Base-by-base conservation (phyloP, 2,329 filamentous ascomycete genomes). In the Magnaporthiopsis incrustans region DNA sequence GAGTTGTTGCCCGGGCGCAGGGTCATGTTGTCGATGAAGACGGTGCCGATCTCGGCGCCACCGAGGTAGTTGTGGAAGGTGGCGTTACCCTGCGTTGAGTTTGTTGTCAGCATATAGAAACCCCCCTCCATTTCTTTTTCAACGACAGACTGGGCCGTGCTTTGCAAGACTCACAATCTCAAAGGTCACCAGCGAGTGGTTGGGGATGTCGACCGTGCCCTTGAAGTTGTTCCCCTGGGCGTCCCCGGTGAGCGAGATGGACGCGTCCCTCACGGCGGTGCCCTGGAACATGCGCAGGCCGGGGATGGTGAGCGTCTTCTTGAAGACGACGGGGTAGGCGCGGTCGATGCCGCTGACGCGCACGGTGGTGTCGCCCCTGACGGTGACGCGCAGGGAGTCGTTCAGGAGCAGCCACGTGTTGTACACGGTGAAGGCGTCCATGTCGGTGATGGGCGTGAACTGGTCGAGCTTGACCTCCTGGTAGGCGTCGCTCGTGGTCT, bases 101-200 rank as follows among this genome's bases (percentile, higher is more conserved):
- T n/a, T n/a, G n/a, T n/a, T n/a, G 62, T 67, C 4, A 67, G 64
- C 8, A 18, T 26, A 26, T 14, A 14, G 32, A n/a, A n/a, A 30
- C 14, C 10, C 14, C 4, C 32, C 4, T 33, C 4, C 32, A 10
- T 33, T 33, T 33, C 10, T 33, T 33, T 10, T 10, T 33, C 32
- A 33, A 33, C 32, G 32, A 33, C 32, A 33, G 10, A 10, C 32
- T 10, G 32, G 4, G 32, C 11, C 7, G n/a, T 27, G 4, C 4
- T 58, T 30, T 2, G 11, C 26, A 60, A 22, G 38, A 77, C 82
- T 75, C 76, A 86, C 84, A 69, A 90, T 82, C 44, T 88, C 82
- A 63, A 90, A 79, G n/a, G 81, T 85, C 71, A 88, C 80, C 62
- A 84, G 75, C 1, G 87, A 88, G 8, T 79, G 81, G 73, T 90